These are phyloP conservation scores for Papilionanthe hybrid DNA, from an alignment of 116 monocot species.

Conservation along the genomic window DNA sequence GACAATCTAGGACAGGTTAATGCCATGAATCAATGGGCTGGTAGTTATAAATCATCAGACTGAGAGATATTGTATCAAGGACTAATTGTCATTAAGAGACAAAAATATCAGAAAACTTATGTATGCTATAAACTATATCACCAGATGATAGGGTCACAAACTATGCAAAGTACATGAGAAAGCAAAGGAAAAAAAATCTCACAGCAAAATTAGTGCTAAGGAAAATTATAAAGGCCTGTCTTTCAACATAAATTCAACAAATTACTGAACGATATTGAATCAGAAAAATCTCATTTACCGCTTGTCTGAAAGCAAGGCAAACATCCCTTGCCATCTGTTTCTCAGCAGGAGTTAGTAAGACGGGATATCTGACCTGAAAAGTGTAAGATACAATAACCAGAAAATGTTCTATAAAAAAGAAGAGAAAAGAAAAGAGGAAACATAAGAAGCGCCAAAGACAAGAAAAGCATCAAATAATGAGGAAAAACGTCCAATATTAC, in stretches of 20 bases:
- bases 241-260: background rate
- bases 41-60: background rate
- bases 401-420: background rate
- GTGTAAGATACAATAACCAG: background rate
- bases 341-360: slow-evolving; percentile 86
- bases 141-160: background rate
- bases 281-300: slow-evolving; percentile 33
- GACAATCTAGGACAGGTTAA: background rate
- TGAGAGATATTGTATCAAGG: background rate
- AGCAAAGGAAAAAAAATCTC: slow-evolving; percentile 1
- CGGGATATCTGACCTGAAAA: slow-evolving; percentile 94
- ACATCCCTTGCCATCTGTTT: slow-evolving; percentile 99
- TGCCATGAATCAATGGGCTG: background rate
- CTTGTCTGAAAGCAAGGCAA: slow-evolving; percentile 86
- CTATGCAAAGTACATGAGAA: background rate
- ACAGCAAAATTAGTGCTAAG: background rate
- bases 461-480: background rate
- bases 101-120: background rate
- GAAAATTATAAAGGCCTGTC: background rate
- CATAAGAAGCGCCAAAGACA: background rate
- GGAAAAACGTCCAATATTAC: background rate
- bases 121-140: background rate
- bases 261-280: background rate
- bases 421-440: background rate
- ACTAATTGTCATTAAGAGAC: background rate